Evolutionary conservation across 805 yeast species (phyloP).

Genomic region (Hanseniaspora valbyensis): DNA sequence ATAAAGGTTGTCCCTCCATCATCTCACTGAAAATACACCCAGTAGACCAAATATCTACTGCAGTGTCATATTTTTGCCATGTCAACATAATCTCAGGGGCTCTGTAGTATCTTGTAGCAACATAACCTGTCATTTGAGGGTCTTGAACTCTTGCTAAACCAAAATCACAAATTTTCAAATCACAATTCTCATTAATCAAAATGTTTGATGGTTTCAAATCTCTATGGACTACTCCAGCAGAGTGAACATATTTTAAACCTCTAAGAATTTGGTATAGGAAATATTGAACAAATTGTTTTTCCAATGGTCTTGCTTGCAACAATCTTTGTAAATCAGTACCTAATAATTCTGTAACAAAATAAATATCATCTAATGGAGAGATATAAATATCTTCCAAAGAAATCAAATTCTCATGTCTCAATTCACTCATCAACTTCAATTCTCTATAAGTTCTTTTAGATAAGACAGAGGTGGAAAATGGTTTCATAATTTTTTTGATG

Average conservation of each 20-base stretch:
- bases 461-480: slow-evolving; percentile 84
- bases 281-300: slow-evolving; percentile 92
- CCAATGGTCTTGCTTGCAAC: slow-evolving; percentile 84
- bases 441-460: slow-evolving; percentile 97
- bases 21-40: slow-evolving; percentile 96
- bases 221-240: slow-evolving; percentile 85
- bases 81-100: slow-evolving; percentile 98
- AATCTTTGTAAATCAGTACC: slow-evolving; percentile 93
- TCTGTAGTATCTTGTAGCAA: slow-evolving; percentile 86
- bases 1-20: slow-evolving; percentile 92
- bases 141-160: slow-evolving; percentile 96
- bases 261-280: slow-evolving; percentile 88
- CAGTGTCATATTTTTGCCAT: slow-evolving; percentile 95
- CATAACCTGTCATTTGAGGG: slow-evolving; percentile 98
- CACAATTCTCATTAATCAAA: slow-evolving; percentile 80
- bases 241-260: slow-evolving; percentile 80
- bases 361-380: slow-evolving; percentile 88
- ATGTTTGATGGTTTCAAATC: slow-evolving; percentile 81
- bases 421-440: slow-evolving; percentile 79
- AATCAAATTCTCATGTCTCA: slow-evolving; percentile 89
- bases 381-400: slow-evolving; percentile 87
- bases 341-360: slow-evolving; percentile 91
- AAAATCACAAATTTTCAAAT: slow-evolving; percentile 81
- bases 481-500: slow-evolving; percentile 94
- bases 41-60: slow-evolving; percentile 96